phyloP scores from a whole-genome alignment of 1,284 basidiomycete genomes.

The Rhodotorula sp. region DNA sequence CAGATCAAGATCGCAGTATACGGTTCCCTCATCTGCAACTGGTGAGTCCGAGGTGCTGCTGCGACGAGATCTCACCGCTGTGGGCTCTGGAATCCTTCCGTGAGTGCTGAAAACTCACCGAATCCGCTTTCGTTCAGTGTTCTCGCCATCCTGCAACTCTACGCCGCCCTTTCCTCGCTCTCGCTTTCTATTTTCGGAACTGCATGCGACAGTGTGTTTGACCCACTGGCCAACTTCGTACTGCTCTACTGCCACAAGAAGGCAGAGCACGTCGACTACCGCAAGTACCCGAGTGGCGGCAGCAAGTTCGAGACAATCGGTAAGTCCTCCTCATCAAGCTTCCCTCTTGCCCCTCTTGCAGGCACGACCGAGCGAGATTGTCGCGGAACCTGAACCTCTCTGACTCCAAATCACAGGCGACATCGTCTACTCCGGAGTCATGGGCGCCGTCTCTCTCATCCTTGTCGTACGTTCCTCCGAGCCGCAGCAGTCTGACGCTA shows the following conservation, averaged over 20 bases:
- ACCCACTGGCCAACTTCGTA: conserved; percentile 75
- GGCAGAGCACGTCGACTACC: conserved; percentile 63
- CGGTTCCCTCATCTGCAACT: conserved; percentile 74
- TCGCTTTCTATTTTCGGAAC: conserved; percentile 77
- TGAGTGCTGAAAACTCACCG: background rate
- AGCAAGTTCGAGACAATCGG: conserved; percentile 25
- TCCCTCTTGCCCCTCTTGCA: too few relatives aligned
- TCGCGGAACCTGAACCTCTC: background rate
- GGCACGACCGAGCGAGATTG: background rate
- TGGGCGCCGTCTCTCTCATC: conserved; percentile 79
- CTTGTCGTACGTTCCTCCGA: conserved; percentile 60
- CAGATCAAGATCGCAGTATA: conserved; percentile 68
- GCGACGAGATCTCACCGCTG: conserved; percentile 54
- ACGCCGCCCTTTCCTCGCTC: conserved; percentile 76
- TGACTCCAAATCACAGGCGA: conserved; percentile 75
- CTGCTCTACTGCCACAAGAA: conserved; percentile 79
- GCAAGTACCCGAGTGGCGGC: conserved; percentile 37
- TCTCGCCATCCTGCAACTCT: conserved; percentile 54
- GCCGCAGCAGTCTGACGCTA: too few relatives aligned
- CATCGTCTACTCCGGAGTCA: conserved; percentile 66
- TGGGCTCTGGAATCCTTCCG: conserved; percentile 55
- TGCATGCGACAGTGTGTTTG: conserved; percentile 65
- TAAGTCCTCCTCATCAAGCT: background rate
- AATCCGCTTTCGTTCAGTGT: background rate
- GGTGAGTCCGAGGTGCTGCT: conserved; percentile 44